phyloP scores from a whole-genome alignment of 305 asterid species.

The Solanum chacoense region DNA sequence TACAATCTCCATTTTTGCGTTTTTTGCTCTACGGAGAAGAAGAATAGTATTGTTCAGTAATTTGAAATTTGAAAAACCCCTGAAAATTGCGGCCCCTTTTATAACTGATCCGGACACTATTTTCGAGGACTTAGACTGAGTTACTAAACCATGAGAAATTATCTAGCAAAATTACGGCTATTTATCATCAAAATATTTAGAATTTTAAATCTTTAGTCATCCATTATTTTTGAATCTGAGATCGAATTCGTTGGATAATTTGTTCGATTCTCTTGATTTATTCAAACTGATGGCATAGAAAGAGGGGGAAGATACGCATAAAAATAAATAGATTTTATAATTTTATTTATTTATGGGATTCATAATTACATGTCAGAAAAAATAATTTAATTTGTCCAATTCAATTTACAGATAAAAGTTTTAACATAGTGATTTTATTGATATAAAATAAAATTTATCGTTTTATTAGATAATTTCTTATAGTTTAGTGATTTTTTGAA shows the following conservation, averaged over 20 bases:
- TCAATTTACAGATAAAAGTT: not conserved
- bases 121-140: rapidly evolving
- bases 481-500: too few species aligned
- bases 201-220: not conserved
- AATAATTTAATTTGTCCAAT: not conserved
- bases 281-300: not conserved
- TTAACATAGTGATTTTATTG: too few species aligned
- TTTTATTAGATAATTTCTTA: too few species aligned
- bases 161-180: not conserved
- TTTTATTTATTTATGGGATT: too few species aligned
- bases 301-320: too few species aligned
- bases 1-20: slow-evolving; percentile 28
- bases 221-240: not conserved
- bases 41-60: not conserved
- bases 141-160: too few species aligned
- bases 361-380: too few species aligned
- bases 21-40: not conserved
- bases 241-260: not conserved
- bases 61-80: slow-evolving; percentile 22
- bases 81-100: not conserved
- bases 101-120: not conserved
- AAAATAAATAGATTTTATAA: too few species aligned
- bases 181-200: not conserved
- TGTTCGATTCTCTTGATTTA: not conserved
- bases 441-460: rapidly evolving